Evolutionary conservation across 2,329 filamentous ascomycete genomes (phyloP).

Genomic region (Pezicula carpinea): DNA sequence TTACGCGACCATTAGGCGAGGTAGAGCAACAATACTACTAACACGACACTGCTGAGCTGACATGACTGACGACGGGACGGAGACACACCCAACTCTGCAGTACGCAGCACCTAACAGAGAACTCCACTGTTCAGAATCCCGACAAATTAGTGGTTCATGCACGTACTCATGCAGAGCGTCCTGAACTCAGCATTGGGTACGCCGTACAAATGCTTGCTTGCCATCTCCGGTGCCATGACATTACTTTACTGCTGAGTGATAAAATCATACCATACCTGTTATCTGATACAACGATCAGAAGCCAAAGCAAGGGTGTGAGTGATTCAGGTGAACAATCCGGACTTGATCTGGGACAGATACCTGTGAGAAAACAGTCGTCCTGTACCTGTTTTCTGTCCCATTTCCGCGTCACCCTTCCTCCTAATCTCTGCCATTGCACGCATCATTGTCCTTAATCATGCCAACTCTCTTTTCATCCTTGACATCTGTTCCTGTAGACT

Average conservation of each 20-base stretch:
- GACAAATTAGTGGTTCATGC: background rate
- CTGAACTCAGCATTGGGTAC: too few species aligned
- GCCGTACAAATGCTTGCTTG: too few species aligned
- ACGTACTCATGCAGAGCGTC: too few species aligned
- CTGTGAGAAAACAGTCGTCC: background rate
- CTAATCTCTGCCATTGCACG: background rate
- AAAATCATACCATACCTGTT: background rate
- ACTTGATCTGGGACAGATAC: background rate
- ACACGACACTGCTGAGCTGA: background rate
- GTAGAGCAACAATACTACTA: background rate
- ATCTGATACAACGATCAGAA: background rate
- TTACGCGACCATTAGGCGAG: background rate
- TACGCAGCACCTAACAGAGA: background rate
- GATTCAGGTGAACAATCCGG: background rate
- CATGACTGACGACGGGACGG: background rate
- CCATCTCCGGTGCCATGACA: background rate
- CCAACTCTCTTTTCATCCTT: constrained; percentile 34
- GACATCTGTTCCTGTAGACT: constrained; percentile 48
- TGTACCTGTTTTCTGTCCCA: background rate
- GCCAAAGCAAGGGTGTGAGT: background rate
- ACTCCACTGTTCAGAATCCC: background rate
- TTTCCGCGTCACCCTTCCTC: background rate
- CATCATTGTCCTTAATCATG: background rate
- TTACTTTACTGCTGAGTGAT: background rate
- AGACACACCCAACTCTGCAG: background rate